phyloP scores from a whole-genome alignment of 192 early-diverging fungal species.

The Coemansia sp. region DNA sequence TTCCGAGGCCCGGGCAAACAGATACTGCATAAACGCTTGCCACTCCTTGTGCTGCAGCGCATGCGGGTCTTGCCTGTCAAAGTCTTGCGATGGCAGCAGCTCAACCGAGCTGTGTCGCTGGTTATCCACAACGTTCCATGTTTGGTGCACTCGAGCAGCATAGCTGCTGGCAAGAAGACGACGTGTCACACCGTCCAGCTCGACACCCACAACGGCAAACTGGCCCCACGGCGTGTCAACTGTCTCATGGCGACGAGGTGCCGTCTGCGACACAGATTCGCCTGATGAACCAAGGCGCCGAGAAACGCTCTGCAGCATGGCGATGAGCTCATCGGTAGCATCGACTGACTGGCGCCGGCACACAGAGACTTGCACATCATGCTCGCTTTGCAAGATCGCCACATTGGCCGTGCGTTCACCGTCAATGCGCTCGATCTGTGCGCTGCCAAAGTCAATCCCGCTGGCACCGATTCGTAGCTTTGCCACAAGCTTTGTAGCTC shows the following conservation, averaged over 20 bases:
- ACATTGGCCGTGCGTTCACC: constrained; percentile 17
- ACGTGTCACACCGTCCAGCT: constrained; percentile 25
- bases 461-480: constrained; percentile 14
- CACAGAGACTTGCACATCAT: constrained; percentile 28
- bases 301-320: constrained; percentile 8
- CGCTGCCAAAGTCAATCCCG: constrained; percentile 11
- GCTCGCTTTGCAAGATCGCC: constrained; percentile 26
- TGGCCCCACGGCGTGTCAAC: constrained; percentile 13
- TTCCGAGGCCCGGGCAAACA: neutral
- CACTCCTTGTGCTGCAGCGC: neutral
- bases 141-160: constrained; percentile 23
- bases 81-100: constrained; percentile 18
- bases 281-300: constrained; percentile 16
- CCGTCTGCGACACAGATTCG: neutral
- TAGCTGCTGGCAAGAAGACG: constrained; percentile 10
- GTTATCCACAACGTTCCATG: constrained; percentile 39
- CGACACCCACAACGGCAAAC: constrained; percentile 19
- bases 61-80: neutral
- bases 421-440: constrained; percentile 5
- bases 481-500: constrained; percentile 17
- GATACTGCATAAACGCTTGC: neutral
- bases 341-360: constrained; percentile 12
- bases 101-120: constrained; percentile 34
- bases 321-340: neutral
- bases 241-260: constrained; percentile 20